A percentile compares a stretch with the other conserved stretches of the same genome.
Evolutionary conservation across 257 asterid genomes (phyloP).

Genomic region (Solanum neorickii): DNA sequence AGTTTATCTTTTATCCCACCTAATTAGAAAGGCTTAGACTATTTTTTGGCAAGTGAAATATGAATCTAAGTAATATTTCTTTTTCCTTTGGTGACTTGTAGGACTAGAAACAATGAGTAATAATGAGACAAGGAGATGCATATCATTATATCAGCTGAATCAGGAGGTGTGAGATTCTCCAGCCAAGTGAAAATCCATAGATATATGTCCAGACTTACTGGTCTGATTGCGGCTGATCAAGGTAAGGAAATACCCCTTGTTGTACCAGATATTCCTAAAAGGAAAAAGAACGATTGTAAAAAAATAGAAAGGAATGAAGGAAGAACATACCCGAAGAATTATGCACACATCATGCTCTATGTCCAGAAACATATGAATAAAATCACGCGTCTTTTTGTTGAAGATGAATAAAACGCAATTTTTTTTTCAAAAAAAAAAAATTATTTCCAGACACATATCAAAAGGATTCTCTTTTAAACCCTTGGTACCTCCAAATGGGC

Average conservation of each 20-base stretch:
- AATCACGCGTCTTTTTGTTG: background rate
- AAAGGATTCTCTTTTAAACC: background rate
- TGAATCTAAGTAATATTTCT: background rate
- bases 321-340: background rate
- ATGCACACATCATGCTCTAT: background rate
- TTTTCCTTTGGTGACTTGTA: background rate
- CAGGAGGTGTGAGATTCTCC: background rate
- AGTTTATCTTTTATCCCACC: too few relatives aligned
- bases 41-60: background rate
- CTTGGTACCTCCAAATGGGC: background rate
- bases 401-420: background rate
- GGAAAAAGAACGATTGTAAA: background rate
- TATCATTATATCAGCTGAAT: background rate
- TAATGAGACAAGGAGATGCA: background rate
- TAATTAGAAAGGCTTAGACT: too few relatives aligned
- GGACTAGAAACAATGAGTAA: background rate
- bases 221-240: constrained; percentile 24
- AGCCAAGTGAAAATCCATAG: background rate
- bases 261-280: constrained; percentile 34
- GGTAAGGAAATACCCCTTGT: constrained; percentile 33
- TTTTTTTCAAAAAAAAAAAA: too few relatives aligned
- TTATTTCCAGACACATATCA: background rate
- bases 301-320: background rate
- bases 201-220: constrained; percentile 22
- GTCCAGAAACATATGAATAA: background rate